Evolutionary conservation across 768 basidiomycete genomes (phyloP).

Genomic region (Coprinopsis marcescibilis): DNA sequence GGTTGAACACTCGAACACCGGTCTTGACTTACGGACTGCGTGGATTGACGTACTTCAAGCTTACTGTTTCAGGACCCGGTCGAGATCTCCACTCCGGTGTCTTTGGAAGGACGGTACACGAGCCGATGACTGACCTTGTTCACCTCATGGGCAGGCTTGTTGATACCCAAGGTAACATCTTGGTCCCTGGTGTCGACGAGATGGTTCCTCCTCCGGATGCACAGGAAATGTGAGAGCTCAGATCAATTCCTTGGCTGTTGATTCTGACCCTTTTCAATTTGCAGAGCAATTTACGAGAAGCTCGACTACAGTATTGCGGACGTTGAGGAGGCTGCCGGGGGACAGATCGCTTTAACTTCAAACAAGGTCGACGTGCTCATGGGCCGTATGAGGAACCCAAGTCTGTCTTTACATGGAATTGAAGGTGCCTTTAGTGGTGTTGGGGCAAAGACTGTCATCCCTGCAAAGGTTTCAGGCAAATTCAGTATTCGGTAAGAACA

Average conservation of each 20-base stretch:
- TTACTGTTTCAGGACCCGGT: slow-evolving; percentile 76
- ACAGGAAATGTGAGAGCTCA: slow-evolving; percentile 51
- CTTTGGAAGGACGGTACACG: slow-evolving; percentile 77
- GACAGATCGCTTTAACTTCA: slow-evolving; percentile 60
- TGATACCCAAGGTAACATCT: slow-evolving; percentile 68
- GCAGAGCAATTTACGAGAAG: slow-evolving; percentile 61
- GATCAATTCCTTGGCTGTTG: neutral
- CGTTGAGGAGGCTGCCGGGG: slow-evolving; percentile 74
- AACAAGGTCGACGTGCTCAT: slow-evolving; percentile 81
- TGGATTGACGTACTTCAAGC: slow-evolving; percentile 81
- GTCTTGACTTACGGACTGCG: slow-evolving; percentile 85
- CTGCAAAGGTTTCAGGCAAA: slow-evolving; percentile 82
- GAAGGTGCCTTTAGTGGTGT: slow-evolving; percentile 87
- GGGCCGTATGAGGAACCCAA: slow-evolving; percentile 90
- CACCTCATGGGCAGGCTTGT: slow-evolving; percentile 82
- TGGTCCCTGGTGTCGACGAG: slow-evolving; percentile 85
- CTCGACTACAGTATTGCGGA: slow-evolving; percentile 73
- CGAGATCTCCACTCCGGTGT: slow-evolving; percentile 89
- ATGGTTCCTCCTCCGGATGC: slow-evolving; percentile 71
- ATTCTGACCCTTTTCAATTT: neutral
- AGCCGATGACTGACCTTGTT: slow-evolving; percentile 94
- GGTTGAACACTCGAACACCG: slow-evolving; percentile 80
- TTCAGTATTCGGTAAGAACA: slow-evolving; percentile 80
- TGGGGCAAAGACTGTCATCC: slow-evolving; percentile 91
- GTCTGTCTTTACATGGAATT: slow-evolving; percentile 90